Conservation (phyloP, 2,329 filamentous ascomycete species). For the Septoria petroselini region DNA sequence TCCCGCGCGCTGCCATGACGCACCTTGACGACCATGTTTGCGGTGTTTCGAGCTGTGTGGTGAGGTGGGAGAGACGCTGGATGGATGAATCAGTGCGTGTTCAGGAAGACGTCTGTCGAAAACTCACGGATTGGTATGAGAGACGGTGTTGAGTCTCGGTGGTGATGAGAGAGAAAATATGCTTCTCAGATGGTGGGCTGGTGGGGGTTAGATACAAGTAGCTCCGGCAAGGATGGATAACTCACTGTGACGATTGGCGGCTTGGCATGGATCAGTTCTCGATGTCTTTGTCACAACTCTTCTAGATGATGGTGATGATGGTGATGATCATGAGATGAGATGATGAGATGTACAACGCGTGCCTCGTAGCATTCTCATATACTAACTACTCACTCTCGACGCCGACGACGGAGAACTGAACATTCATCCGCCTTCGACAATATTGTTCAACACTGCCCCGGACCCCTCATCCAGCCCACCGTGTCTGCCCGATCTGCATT, state of each 20-base stretch:
- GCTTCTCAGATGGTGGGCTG: background rate
- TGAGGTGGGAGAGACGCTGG: slow-evolving; percentile 3
- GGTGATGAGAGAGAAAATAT: background rate
- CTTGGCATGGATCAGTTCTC: background rate
- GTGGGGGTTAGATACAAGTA: background rate
- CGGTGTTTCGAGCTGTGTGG: slow-evolving; percentile 14
- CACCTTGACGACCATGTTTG: slow-evolving; percentile 50
- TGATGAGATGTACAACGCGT: background rate
- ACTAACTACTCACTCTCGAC: slow-evolving; percentile 6
- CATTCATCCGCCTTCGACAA: background rate
- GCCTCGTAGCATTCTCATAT: slow-evolving; percentile 1
- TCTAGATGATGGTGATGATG: background rate
- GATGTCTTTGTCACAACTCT: too few relatives aligned
- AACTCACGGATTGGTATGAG: background rate
- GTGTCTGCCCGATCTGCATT: slow-evolving; percentile 6
- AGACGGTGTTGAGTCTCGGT: background rate
- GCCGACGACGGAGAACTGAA: slow-evolving; percentile 9
- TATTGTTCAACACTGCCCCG: slow-evolving; percentile 3
- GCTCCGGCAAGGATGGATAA: background rate
- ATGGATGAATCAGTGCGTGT: too few relatives aligned
- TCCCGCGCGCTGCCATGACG: slow-evolving; percentile 13
- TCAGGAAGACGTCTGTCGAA: background rate
- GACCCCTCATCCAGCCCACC: background rate
- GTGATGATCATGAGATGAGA: background rate
- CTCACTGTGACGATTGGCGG: background rate